A percentile compares a stretch with the other conserved stretches of the same genome.
These are phyloP conservation scores for Avena eriantha DNA, from an alignment of 176 grass and related monocot species.

Conservation along the genomic window DNA sequence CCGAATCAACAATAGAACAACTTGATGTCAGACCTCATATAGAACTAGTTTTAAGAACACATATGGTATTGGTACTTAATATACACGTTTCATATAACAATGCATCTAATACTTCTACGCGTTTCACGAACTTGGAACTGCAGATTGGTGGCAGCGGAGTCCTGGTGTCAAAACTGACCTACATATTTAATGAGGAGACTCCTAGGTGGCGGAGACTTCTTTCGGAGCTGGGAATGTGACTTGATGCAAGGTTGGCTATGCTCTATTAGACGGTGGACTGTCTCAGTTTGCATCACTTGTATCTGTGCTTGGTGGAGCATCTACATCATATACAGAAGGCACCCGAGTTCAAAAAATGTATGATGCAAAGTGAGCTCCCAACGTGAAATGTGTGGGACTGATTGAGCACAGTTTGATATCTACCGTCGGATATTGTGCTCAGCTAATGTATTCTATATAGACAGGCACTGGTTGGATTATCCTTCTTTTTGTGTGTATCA, in stretches of 20 bases:
- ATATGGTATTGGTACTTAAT: neutral
- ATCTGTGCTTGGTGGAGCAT: slow-evolving; percentile 12
- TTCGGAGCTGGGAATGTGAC: slow-evolving; percentile 74
- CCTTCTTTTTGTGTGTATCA: slow-evolving; percentile 12
- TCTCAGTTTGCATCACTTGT: neutral
- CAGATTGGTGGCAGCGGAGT: slow-evolving; percentile 93
- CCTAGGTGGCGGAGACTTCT: slow-evolving; percentile 87
- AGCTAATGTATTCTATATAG: slow-evolving; percentile 18
- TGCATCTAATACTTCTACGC: neutral
- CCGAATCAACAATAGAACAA: neutral
- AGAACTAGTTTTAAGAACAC: neutral
- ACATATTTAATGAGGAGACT: slow-evolving; percentile 97
- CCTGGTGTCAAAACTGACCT: slow-evolving; percentile 89
- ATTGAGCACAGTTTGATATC: slow-evolving; percentile 11
- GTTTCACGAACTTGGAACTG: slow-evolving; percentile 10
- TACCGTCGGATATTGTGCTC: neutral
- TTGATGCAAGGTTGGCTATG: neutral
- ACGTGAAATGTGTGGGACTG: neutral
- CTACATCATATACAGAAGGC: slow-evolving; percentile 27
- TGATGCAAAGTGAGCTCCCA: slow-evolving; percentile 13
- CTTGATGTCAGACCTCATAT: slow-evolving; percentile 18
- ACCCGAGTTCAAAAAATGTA: neutral
- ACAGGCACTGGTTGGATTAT: neutral
- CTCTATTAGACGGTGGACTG: neutral
- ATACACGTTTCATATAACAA: neutral